Conservation (phyloP, 208 protist species). For the Herpetomonas tarakana region DNA sequence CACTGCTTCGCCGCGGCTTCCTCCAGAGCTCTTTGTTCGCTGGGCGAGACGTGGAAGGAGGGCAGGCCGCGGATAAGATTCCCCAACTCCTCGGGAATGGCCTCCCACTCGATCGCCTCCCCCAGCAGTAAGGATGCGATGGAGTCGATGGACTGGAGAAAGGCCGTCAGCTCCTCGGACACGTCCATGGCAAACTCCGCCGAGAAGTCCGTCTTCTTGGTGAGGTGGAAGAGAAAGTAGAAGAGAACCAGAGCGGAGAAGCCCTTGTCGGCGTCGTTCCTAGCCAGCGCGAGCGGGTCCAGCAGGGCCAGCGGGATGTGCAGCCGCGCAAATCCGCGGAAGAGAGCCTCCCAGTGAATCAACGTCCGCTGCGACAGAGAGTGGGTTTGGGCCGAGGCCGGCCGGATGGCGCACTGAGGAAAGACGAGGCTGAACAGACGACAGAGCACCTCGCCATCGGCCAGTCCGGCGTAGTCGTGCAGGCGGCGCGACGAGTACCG, state of each 20-base stretch:
- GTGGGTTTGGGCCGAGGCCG: conserved; percentile 56
- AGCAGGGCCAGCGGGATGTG: conserved; percentile 53
- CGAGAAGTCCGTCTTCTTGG: conserved; percentile 69
- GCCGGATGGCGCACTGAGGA: conserved; percentile 41
- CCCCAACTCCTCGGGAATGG: conserved; percentile 39
- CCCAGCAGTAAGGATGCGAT: conserved; percentile 64
- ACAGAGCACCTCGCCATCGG: conserved; percentile 60
- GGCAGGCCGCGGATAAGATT: conserved; percentile 30
- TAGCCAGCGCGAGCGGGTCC: conserved; percentile 27
- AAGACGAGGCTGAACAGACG: conserved; percentile 72
- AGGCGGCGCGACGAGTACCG: conserved; percentile 47
- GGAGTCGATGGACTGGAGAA: conserved; percentile 74
- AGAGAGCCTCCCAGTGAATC: conserved; percentile 61
- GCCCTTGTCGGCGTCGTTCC: conserved; percentile 36
- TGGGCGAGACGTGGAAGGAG: conserved; percentile 15
- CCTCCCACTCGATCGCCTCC: conserved; percentile 39
- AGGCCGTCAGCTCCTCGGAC: conserved; percentile 40
- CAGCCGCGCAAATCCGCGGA: conserved; percentile 34
- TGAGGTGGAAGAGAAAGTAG: conserved; percentile 74
- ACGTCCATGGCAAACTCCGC: conserved; percentile 79
- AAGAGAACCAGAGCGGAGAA: conserved; percentile 78
- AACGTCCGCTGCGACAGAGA: conserved; percentile 46
- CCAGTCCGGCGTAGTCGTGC: conserved; percentile 52
- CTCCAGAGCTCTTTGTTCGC: conserved; percentile 15
- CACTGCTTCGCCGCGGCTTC: conserved; percentile 21